Evolutionary conservation across 2,329 filamentous ascomycete genomes (phyloP), one percentile per base, ranked within the genome.

Genomic region (Cadophora gregata): DNA sequence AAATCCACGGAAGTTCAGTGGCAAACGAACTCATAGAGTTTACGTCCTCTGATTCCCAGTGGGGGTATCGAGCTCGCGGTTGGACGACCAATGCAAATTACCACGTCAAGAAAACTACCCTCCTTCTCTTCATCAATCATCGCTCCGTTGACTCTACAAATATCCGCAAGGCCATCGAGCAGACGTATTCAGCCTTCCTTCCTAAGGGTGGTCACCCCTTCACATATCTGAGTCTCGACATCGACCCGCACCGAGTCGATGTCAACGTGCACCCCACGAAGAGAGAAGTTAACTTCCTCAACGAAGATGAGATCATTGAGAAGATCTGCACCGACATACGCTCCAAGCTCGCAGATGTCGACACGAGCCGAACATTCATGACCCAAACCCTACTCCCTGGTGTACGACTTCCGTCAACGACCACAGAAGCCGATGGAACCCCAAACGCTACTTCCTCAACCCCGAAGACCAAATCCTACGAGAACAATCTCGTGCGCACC

Each of bases 231-330:
- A 96, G 90, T 75, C 84, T 99, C 2, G 92, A 97, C 67, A 97
- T 99, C 65, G 94, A 98, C 73, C 95, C 96, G 1, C 88, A 91
- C 29, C 86, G 95, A 62, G 93, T 99, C 4, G 96, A 99, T 78
- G 96, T 99, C 76, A 99, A 99, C 73, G 91, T 99, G 0, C 96
- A 99, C 78, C 96, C 96, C 0, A 99, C 96, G 0, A 99, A 99
- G 78, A 86, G 93, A 60, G 95, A 99, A 77, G 96, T 99, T 24
- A 96, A 98, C 75, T 98, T 99, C 74, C 84, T 99, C 25, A 97
- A 98, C 69, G 96, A 99, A 77, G 96, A 99, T 70, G 96, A 99
- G 73, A 97, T 99, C 55, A 91, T 96, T 56, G 92, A 96, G 70
- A 86, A 87, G 16, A 89, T 99, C 4, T 97, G 94, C 80, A 87